These are phyloP conservation scores for Pestalotiopsis sp. DNA, from an alignment of 2,329 filamentous ascomycete genomes.

Conservation along the genomic window DNA sequence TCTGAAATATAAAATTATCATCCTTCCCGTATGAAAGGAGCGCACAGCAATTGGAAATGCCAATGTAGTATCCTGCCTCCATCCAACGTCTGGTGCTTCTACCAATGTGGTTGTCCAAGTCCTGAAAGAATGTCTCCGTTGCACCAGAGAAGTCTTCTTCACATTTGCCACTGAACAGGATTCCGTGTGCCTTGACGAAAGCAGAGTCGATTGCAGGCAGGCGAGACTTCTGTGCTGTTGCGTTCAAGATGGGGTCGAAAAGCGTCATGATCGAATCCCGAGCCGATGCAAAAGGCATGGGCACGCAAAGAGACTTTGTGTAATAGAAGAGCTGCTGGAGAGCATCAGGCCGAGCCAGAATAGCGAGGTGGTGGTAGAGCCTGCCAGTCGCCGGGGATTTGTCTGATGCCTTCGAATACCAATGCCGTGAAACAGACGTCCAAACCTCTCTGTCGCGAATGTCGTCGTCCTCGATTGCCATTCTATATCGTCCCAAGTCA, in stretches of 20 bases:
- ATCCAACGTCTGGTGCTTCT: conserved; percentile 53
- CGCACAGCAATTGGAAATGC: conserved; percentile 55
- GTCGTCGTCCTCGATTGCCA: conserved; percentile 75
- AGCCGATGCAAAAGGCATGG: conserved; percentile 67
- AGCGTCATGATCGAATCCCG: conserved; percentile 71
- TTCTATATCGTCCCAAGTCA: conserved; percentile 73
- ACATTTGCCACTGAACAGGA: conserved; percentile 59
- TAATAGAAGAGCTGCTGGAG: conserved; percentile 76
- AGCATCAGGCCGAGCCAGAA: conserved; percentile 69
- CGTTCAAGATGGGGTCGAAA: conserved; percentile 59
- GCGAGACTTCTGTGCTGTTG: conserved; percentile 29
- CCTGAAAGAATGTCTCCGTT: conserved; percentile 49
- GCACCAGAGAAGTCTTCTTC: conserved; percentile 47
- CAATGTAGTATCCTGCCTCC: conserved; percentile 52
- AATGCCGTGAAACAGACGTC: conserved; percentile 77
- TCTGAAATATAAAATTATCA: conserved; percentile 47
- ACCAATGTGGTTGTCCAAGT: conserved; percentile 60
- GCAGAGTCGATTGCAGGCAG: conserved; percentile 53
- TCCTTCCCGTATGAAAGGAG: conserved; percentile 56
- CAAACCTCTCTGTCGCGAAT: conserved; percentile 76
- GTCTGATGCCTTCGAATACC: conserved; percentile 84
- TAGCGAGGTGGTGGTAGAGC: conserved; percentile 86
- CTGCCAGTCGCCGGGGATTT: conserved; percentile 74
- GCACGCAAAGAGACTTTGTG: conserved; percentile 68
- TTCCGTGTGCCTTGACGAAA: conserved; percentile 66